Percentiles rank a stretch among this genome's conserved stretches.
Evolutionary conservation across 106 monocot genomes (phyloP).

Genomic region (Alisma plantagoaquatica): DNA sequence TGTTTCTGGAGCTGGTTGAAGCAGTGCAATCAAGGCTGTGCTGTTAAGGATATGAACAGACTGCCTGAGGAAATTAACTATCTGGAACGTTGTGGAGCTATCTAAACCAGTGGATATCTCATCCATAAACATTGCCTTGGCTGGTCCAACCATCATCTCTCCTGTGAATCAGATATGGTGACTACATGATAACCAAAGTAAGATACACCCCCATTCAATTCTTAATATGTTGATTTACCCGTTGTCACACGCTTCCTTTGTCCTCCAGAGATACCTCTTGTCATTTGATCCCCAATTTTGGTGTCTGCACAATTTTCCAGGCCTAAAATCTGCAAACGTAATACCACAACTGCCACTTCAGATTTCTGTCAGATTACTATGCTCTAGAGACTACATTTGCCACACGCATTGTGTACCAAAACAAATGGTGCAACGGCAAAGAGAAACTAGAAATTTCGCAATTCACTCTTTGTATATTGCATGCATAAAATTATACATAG

Average conservation of each 20-base stretch:
- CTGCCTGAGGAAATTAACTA: constrained; percentile 13
- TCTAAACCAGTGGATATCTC: constrained; percentile 14
- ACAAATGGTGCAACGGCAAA: too few species aligned
- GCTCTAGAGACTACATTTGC: too few species aligned
- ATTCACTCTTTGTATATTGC: too few species aligned
- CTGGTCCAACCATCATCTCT: constrained; percentile 16
- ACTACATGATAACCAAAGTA: too few species aligned
- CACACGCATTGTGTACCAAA: too few species aligned
- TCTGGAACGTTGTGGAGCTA: constrained; percentile 16
- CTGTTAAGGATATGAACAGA: constrained; percentile 14
- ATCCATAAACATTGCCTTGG: constrained; percentile 17
- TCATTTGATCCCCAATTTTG: constrained; percentile 8
- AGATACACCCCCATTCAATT: too few species aligned
- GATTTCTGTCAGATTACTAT: too few species aligned
- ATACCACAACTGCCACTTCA: too few species aligned
- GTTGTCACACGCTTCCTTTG: constrained; percentile 13
- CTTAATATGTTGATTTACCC: neutral
- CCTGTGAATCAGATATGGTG: neutral
- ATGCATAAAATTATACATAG: too few species aligned
- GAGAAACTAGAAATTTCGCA: too few species aligned
- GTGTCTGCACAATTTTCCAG: constrained; percentile 10
- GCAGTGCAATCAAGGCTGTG: constrained; percentile 13
- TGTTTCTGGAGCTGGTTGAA: constrained; percentile 13
- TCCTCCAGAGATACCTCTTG: constrained; percentile 14
- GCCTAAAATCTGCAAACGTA: constrained; percentile 7